Conservation (phyloP, 2,329 filamentous ascomycete genomes). For the Penicillium olsonii region DNA sequence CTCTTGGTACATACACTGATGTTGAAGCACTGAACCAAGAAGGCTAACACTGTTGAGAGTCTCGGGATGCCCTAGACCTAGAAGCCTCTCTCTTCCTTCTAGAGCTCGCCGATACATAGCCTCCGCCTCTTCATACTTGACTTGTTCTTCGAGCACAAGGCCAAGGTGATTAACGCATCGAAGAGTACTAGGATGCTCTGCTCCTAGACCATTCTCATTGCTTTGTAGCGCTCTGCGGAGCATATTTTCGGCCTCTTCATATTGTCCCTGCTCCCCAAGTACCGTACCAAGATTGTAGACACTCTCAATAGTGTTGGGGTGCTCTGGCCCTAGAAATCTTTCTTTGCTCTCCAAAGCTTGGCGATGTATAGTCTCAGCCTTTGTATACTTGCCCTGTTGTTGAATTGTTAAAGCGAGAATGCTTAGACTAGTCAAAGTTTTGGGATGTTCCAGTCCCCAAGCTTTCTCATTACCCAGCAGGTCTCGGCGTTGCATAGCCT, state of each 20-base stretch:
- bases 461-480: constrained; percentile 9
- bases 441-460: constrained; percentile 21
- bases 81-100: not conserved
- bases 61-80: not conserved
- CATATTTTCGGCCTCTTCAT: constrained; percentile 1
- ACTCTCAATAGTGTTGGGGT: constrained; percentile 17
- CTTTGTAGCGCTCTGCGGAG: not conserved
- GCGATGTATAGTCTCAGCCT: not conserved
- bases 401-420: not conserved
- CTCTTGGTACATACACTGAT: not conserved
- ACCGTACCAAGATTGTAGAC: constrained; percentile 5
- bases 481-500: not conserved
- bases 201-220: not conserved
- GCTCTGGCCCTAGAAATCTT: constrained; percentile 20
- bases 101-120: not conserved
- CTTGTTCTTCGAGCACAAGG: not conserved
- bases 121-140: not conserved
- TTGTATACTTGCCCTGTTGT: not conserved
- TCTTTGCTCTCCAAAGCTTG: constrained; percentile 3
- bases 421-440: constrained; percentile 15
- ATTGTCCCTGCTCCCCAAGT: not conserved
- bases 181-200: not conserved
- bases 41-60: not conserved
- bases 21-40: not conserved
- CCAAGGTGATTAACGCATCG: not conserved